These are phyloP conservation scores for Sphaceloma murrayae DNA, from an alignment of 2,329 filamentous ascomycete species.

Conservation along the genomic window DNA sequence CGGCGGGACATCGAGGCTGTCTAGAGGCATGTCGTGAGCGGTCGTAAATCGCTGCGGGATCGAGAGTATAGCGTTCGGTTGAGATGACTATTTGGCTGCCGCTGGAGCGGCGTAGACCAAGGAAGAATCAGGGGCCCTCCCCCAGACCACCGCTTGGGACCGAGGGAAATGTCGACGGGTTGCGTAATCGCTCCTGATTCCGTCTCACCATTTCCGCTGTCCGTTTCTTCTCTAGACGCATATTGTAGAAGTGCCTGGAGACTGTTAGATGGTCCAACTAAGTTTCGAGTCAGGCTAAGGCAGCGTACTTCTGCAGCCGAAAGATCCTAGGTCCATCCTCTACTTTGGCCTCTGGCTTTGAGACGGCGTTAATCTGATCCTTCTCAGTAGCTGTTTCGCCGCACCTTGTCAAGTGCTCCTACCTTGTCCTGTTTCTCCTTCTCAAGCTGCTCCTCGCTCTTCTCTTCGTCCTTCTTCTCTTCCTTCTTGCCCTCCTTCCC, in stretches of 20 bases:
- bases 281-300: background rate
- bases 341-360: constrained; percentile 36
- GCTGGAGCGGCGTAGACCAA: background rate
- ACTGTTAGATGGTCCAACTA: constrained; percentile 4
- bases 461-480: constrained; percentile 54
- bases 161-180: constrained; percentile 73
- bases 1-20: too few relatives aligned
- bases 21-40: too few relatives aligned
- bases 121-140: background rate
- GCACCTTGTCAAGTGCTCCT: constrained; percentile 20
- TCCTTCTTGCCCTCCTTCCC: constrained; percentile 49
- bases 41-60: too few relatives aligned
- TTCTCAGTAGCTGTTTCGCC: background rate
- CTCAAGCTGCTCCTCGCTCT: constrained; percentile 56
- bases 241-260: constrained; percentile 70
- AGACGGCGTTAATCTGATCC: constrained; percentile 42
- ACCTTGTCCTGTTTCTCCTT: constrained; percentile 53
- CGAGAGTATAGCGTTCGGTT: too few relatives aligned
- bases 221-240: constrained; percentile 67
- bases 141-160: constrained; percentile 56
- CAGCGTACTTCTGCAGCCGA: constrained; percentile 62
- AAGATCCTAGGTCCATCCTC: constrained; percentile 73
- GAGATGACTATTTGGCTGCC: background rate
- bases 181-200: constrained; percentile 69
- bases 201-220: constrained; percentile 70